These are phyloP conservation scores for Eucalyptus polyanthemos DNA, from an alignment of 345 rosid species.

Conservation along the genomic window DNA sequence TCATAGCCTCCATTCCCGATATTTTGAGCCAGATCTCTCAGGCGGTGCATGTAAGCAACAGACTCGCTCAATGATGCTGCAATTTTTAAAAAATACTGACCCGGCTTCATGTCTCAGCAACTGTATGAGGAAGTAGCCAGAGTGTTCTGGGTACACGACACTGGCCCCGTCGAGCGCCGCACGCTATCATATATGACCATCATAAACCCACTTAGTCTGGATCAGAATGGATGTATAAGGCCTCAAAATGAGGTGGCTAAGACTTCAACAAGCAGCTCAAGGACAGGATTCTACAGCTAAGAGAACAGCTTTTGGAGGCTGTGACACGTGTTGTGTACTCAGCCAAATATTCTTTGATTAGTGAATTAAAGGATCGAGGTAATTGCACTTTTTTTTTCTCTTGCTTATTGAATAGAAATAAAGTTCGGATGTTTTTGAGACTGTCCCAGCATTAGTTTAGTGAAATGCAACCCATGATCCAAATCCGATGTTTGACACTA, in stretches of 20 bases:
- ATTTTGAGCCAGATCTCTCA: slow-evolving; percentile 27
- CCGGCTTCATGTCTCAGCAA: slow-evolving; percentile 14
- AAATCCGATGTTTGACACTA: background rate
- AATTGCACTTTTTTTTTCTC: background rate
- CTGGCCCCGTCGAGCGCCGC: slow-evolving; percentile 65
- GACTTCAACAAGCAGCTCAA: slow-evolving; percentile 59
- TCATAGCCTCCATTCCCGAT: slow-evolving; percentile 39
- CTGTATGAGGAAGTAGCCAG: slow-evolving; percentile 64
- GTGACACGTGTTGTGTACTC: slow-evolving; percentile 49
- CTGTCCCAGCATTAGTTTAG: background rate
- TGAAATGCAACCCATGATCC: background rate
- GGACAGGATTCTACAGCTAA: slow-evolving; percentile 19
- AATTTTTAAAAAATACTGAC: background rate
- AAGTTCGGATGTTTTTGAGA: background rate
- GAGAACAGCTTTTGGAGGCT: slow-evolving; percentile 27
- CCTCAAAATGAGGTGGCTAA: slow-evolving; percentile 39
- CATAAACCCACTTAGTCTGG: slow-evolving; percentile 17
- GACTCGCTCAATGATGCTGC: background rate
- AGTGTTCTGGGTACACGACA: slow-evolving; percentile 63
- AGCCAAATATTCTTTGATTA: slow-evolving; percentile 41
- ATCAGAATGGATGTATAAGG: slow-evolving; percentile 42
- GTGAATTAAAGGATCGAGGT: slow-evolving; percentile 20
- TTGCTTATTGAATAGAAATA: background rate
- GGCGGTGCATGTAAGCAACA: slow-evolving; percentile 33
- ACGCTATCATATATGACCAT: slow-evolving; percentile 7